phyloP scores from a whole-genome alignment of 2,329 filamentous ascomycete genomes.

The Dothideomycetes sp. region DNA sequence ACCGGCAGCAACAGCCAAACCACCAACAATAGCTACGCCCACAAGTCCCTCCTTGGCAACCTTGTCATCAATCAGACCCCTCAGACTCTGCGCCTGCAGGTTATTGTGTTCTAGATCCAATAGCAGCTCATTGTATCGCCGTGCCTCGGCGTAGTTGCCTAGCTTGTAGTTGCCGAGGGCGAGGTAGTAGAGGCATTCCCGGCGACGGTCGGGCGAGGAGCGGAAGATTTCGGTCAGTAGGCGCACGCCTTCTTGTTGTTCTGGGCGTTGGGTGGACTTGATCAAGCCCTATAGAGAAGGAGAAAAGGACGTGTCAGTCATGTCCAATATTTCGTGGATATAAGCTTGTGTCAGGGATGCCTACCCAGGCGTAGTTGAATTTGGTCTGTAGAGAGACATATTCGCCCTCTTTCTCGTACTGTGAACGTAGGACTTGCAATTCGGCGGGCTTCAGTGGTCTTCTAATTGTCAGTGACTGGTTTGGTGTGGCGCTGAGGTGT shows the following conservation, averaged over 20 bases:
- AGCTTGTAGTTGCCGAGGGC: slow-evolving; percentile 97
- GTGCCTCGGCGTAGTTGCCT: slow-evolving; percentile 90
- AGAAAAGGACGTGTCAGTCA: too few species aligned
- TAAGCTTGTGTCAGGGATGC: too few species aligned
- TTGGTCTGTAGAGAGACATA: slow-evolving; percentile 97
- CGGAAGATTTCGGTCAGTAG: slow-evolving; percentile 96
- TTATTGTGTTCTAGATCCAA: slow-evolving; percentile 86
- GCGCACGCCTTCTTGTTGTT: slow-evolving; percentile 90
- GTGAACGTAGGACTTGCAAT: slow-evolving; percentile 79
- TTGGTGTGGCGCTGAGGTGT: not conserved
- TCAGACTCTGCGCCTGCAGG: slow-evolving; percentile 78
- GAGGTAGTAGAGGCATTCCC: slow-evolving; percentile 97
- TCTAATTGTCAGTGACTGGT: slow-evolving; percentile 9
- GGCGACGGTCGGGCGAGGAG: slow-evolving; percentile 77
- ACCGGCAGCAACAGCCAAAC: slow-evolving; percentile 85
- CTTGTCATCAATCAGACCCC: slow-evolving; percentile 85
- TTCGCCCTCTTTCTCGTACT: slow-evolving; percentile 96
- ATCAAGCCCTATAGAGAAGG: slow-evolving; percentile 62
- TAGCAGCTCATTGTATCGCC: slow-evolving; percentile 87
- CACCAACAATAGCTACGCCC: slow-evolving; percentile 89
- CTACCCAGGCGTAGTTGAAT: slow-evolving; percentile 98
- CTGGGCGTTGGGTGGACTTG: slow-evolving; percentile 71
- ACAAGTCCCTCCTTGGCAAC: slow-evolving; percentile 89
- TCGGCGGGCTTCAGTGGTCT: slow-evolving; percentile 86
- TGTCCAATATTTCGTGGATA: too few species aligned